Evolutionary conservation across 2,329 filamentous ascomycete genomes (phyloP), one percentile per base, ranked within the genome.

Genomic region (Colletotrichum graminicola): DNA sequence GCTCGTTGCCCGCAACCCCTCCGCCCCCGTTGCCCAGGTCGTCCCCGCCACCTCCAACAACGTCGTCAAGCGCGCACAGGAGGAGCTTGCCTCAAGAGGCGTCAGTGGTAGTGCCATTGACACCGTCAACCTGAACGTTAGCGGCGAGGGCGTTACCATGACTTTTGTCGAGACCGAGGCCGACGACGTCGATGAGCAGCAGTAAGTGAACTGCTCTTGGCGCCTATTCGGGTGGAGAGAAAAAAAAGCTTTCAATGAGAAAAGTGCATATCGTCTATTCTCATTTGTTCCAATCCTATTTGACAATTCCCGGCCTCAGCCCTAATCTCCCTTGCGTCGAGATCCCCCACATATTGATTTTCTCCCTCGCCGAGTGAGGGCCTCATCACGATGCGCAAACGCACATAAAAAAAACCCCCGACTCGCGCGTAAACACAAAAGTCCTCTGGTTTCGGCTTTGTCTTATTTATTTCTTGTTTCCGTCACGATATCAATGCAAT

Each of bases 111-210:
- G 78, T 14, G 74, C 78, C 70, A 80, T 84, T 29, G 83, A 85
- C 69, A 76, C 79, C 14, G 81, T 85, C 76, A 85, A 84, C 77
- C 76, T 85, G 47, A 85, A 84, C 39, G 82, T 84, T 21, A 80
- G 83, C 62, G 82, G 80, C 52, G 81, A 83, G 75, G 83, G 82
- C n/a, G 76, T 84, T 60, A 84, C 82, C 52, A 83, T 85, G 83
- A 84, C 83, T 1, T 84, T 84, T 75, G 81, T 85, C 39, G 83
- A 84, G 78, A 80, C 79, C 26, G 75, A 80, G n/a, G 78, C 79
- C 52, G 77, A 77, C 36, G 76, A 73, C 29, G 76, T 72, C 51
- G 76, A 74, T 36, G 77, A 78, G 34, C 79, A 79, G 69, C 77
- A 78, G 51, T 73, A 72, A 76, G 77, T 29, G 69, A 26, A 49